These are phyloP conservation scores for Euphrasia confusa DNA, from an alignment of 257 asterid species.

Conservation along the genomic window DNA sequence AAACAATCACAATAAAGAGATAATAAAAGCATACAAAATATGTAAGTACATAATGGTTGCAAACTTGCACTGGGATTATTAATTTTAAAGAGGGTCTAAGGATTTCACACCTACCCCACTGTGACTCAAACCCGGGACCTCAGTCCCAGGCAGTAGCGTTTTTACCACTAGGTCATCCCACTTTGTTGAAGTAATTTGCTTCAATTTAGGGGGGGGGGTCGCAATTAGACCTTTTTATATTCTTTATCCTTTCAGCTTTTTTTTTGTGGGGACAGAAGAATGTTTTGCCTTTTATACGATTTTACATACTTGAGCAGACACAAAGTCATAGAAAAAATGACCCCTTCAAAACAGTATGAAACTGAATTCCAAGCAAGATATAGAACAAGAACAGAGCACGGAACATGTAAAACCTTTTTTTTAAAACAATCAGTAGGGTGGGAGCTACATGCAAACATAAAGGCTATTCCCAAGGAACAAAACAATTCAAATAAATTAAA, in stretches of 20 bases:
- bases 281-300: neutral
- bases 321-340: neutral
- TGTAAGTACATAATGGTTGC: neutral
- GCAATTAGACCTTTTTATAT: neutral
- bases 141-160: too few species aligned
- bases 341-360: neutral
- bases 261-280: neutral
- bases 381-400: neutral
- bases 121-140: too few species aligned
- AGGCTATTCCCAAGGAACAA: neutral
- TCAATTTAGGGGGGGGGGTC: too few species aligned
- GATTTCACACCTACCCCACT: too few species aligned
- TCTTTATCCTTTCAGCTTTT: neutral
- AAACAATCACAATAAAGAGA: constrained; percentile 19
- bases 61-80: constrained; percentile 2
- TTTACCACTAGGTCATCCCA: too few species aligned
- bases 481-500: too few species aligned
- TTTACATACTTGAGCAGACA: constrained; percentile 1
- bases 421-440: neutral
- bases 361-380: neutral
- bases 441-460: neutral
- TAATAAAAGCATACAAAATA: constrained; percentile 3
- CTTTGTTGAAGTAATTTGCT: too few species aligned
- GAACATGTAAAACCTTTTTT: too few species aligned
- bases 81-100: neutral